Evolutionary conservation across 805 yeast genomes (phyloP), one percentile per base, ranked within the genome.

Genomic region (Metschnikowia santaceciliae): DNA sequence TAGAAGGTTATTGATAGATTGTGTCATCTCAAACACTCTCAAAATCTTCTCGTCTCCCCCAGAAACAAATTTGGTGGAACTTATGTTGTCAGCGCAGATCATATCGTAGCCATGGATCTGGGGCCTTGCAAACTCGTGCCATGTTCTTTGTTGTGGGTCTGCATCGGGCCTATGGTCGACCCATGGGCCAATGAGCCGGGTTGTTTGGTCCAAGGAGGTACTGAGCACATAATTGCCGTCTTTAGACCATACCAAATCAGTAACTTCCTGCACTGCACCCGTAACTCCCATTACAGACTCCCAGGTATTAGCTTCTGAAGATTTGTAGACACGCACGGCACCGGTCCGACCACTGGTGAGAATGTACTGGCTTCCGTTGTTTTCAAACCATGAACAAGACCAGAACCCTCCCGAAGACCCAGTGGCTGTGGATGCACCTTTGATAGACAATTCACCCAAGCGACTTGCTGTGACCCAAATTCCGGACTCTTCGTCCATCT

Each of bases 91-190:
- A 6, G 88, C 74, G 57, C 96, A 83, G 36, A 88, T 77, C 97
- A 94, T 90, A 63, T 94, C 98, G 64, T 90, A 94, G 7, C 99
- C 99, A 67, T 94, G 99, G 55, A 94, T 94, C 67, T 94, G 99
- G 0, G 99, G 98, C 59, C 99, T 80, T 1, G 97, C 89, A 67
- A 94, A 85, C 66, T 94, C 99, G 63, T 85, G 86, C 96, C 97
- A 90, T 1, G 84, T 74, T 23, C 37, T 44, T 17, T 22, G 32
- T 15, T 35, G 13, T 11, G 33, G 14, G 15, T 32, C 23, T 19
- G 38, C 36, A 5, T 19, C 34, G 0, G 57, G 50, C 43, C 75
- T 67, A 19, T 62, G 51, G 6, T 57, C 53, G 2, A 52, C 54
- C 88, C 90, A 86, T 26, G 78, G 80, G 0, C 96, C 83, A 67